Conservation (phyloP, 148 eudicot species). For the Rhododendron mucronatum region DNA sequence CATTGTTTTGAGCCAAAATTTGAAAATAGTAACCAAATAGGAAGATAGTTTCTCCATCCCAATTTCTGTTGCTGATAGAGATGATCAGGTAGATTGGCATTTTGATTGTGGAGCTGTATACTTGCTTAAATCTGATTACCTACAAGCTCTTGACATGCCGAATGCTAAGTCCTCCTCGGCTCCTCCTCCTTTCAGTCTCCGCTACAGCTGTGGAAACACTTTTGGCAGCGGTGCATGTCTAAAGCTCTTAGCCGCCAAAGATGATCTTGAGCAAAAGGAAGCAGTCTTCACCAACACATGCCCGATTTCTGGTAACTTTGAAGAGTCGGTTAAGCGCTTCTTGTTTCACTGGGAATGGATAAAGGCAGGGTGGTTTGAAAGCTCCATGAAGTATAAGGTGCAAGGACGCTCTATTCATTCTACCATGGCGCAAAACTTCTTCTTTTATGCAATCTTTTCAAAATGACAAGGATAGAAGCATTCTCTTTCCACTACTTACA, state of each 20-base stretch:
- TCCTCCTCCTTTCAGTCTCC: not conserved
- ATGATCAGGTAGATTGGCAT: not conserved
- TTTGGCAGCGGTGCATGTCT: not conserved
- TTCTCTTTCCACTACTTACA: not conserved
- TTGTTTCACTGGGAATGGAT: not conserved
- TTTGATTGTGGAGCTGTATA: not conserved
- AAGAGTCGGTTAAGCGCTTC: not conserved
- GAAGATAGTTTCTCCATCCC: not conserved
- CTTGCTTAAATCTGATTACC: not conserved
- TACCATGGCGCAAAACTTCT: not conserved
- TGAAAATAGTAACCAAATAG: no score
- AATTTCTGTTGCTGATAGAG: not conserved
- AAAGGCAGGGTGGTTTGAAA: not conserved
- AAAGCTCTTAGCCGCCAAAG: not conserved
- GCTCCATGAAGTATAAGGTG: not conserved
- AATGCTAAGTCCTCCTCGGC: not conserved
- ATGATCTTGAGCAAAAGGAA: not conserved
- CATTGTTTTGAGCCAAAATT: no score
- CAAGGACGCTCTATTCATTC: not conserved
- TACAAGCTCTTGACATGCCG: not conserved
- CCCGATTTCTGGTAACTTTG: not conserved
- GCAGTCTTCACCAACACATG: not conserved
- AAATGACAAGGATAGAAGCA: not conserved
- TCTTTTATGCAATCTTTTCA: not conserved
- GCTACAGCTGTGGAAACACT: not conserved